Conservation (phyloP, 2,329 filamentous ascomycete genomes). For the Cytospora chrysosperma region DNA sequence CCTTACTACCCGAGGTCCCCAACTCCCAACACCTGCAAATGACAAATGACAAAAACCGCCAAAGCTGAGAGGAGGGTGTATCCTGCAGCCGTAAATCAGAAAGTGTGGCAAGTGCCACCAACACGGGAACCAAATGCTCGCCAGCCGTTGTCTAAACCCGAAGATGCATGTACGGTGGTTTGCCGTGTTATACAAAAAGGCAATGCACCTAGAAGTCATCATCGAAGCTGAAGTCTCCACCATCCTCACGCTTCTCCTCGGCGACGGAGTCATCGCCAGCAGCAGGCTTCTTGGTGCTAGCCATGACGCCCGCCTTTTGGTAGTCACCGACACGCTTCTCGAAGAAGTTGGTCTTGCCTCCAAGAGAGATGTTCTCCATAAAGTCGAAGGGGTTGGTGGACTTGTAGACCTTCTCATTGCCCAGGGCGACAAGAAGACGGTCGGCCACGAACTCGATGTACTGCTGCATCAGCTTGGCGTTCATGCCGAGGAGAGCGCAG, state of each 20-base stretch:
- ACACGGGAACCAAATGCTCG: slow-evolving; percentile 5
- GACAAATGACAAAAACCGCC: slow-evolving; percentile 4
- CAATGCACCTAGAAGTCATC: slow-evolving; percentile 83
- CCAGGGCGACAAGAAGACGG: slow-evolving; percentile 86
- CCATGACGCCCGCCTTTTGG: slow-evolving; percentile 99
- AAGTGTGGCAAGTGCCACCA: slow-evolving; percentile 11
- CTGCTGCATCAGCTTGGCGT: slow-evolving; percentile 95
- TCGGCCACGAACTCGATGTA: slow-evolving; percentile 99
- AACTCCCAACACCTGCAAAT: slow-evolving; percentile 23
- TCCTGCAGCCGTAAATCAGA: slow-evolving; percentile 6
- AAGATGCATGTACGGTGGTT: slow-evolving; percentile 14
- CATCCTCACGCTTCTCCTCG: slow-evolving; percentile 56
- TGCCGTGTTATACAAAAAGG: slow-evolving; percentile 18
- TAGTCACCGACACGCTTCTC: slow-evolving; percentile 99
- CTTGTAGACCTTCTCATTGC: slow-evolving; percentile 93
- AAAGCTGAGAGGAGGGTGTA: slow-evolving; percentile 2
- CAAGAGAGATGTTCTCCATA: slow-evolving; percentile 99
- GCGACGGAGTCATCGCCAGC: slow-evolving; percentile 42
- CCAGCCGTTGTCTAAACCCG: slow-evolving; percentile 21
- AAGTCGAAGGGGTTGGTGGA: slow-evolving; percentile 97
- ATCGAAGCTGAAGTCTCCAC: slow-evolving; percentile 87
- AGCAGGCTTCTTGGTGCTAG: slow-evolving; percentile 72
- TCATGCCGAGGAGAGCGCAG: slow-evolving; percentile 94
- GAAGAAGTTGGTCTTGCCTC: slow-evolving; percentile 99
- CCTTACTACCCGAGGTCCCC: slow-evolving; percentile 18